These are phyloP conservation scores for Lentinula detonsa DNA, from an alignment of 768 basidiomycete species.

Conservation along the genomic window DNA sequence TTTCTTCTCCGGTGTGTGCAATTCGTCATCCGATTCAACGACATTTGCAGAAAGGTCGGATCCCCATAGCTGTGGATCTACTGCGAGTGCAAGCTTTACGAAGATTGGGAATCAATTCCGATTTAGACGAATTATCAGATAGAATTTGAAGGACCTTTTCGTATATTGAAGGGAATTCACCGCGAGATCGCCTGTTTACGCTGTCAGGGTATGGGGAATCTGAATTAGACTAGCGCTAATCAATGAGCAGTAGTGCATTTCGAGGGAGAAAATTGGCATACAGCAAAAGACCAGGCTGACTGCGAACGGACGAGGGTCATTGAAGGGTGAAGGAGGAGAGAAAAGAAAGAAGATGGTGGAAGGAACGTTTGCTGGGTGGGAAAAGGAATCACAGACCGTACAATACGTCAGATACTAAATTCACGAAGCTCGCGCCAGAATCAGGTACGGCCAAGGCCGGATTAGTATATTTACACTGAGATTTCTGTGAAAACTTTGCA, in stretches of 20 bases:
- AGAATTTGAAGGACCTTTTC: not conserved
- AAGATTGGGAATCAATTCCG: not conserved
- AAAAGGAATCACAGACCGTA: not conserved
- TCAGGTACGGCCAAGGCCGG: not conserved
- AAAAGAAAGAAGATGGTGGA: not conserved
- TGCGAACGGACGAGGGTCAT: slow-evolving; percentile 4
- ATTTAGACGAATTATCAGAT: not conserved
- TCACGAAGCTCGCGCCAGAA: not conserved
- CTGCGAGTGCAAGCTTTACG: slow-evolving; percentile 41
- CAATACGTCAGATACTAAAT: not conserved
- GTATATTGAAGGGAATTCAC: slow-evolving; percentile 17
- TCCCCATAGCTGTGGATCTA: slow-evolving; percentile 55
- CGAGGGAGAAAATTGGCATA: not conserved
- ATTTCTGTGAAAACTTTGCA: too few species aligned
- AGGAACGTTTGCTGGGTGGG: not conserved
- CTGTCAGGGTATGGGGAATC: slow-evolving; percentile 16
- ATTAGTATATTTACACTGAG: not conserved
- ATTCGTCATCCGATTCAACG: slow-evolving; percentile 36
- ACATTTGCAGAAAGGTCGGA: slow-evolving; percentile 36
- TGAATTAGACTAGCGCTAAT: slow-evolving; percentile 4
- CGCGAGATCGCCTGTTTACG: slow-evolving; percentile 1
- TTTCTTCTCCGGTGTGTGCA: slow-evolving; percentile 17
- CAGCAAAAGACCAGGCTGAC: slow-evolving; percentile 3
- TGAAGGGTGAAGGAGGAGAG: not conserved
- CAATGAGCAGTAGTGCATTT: not conserved